Percentiles rank a stretch among this genome's conserved stretches.
Evolutionary conservation across 2,329 filamentous ascomycete species (phyloP).

Genomic region (Cladosporium colombiae): DNA sequence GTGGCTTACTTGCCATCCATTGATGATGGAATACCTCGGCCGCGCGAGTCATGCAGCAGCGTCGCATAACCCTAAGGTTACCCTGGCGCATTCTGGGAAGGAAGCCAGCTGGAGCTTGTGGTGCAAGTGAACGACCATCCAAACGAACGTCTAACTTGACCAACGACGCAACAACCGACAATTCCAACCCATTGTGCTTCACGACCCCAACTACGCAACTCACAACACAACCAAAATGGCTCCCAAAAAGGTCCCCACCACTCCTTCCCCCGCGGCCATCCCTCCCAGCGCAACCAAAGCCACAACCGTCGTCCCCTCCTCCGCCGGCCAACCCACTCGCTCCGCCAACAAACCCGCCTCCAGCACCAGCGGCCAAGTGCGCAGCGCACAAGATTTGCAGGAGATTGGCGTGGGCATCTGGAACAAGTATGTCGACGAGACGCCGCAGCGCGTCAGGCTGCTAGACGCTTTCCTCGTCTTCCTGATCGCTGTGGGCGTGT

Average conservation of each 20-base stretch:
- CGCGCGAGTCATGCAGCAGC: slow-evolving; percentile 8
- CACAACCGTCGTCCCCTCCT: slow-evolving; percentile 23
- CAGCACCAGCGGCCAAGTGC: slow-evolving; percentile 19
- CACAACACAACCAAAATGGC: slow-evolving; percentile 27
- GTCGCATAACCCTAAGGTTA: background rate
- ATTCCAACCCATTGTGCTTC: background rate
- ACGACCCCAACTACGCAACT: background rate
- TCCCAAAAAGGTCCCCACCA: slow-evolving; percentile 30
- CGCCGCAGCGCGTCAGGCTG: slow-evolving; percentile 87
- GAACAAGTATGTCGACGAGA: slow-evolving; percentile 75
- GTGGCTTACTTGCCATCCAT: background rate
- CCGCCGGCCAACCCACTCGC: slow-evolving; percentile 30
- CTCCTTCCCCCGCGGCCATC: slow-evolving; percentile 31
- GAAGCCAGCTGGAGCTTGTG: slow-evolving; percentile 19
- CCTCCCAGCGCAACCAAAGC: slow-evolving; percentile 29
- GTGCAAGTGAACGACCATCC: background rate
- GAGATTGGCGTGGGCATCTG: slow-evolving; percentile 70
- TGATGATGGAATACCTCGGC: background rate
- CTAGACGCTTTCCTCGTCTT: slow-evolving; percentile 90
- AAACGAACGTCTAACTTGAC: slow-evolving; percentile 1
- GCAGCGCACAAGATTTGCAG: slow-evolving; percentile 41
- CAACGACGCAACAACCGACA: background rate
- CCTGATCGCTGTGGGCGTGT: slow-evolving; percentile 76
- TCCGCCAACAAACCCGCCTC: slow-evolving; percentile 23
- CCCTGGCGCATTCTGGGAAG: background rate